These are phyloP conservation scores for Solanum medicagineum DNA, from an alignment of 257 asterid species.

Conservation along the genomic window DNA sequence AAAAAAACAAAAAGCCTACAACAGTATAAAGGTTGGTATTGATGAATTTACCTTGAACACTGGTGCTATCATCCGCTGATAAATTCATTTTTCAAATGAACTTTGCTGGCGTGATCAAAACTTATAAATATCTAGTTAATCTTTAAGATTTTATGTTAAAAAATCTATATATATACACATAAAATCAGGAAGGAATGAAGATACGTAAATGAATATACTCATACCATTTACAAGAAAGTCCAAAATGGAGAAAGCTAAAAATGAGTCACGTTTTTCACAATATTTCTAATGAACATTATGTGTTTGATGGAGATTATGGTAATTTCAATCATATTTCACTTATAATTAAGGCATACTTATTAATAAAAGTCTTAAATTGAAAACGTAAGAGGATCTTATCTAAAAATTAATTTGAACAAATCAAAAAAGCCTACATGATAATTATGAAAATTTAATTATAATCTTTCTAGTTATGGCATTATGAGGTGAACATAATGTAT, in stretches of 20 bases:
- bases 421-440: neutral
- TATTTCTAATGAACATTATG: neutral
- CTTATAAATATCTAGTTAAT: neutral
- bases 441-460: neutral
- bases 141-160: neutral
- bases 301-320: neutral
- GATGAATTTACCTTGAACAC: neutral
- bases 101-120: neutral
- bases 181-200: neutral
- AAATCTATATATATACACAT: too few relatives aligned
- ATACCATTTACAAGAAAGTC: neutral
- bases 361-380: neutral
- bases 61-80: neutral
- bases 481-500: neutral
- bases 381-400: neutral
- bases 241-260: neutral
- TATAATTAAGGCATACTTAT: neutral
- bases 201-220: neutral
- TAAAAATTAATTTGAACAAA: neutral
- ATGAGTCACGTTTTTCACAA: neutral
- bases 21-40: neutral
- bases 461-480: neutral
- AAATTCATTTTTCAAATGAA: neutral
- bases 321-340: neutral
- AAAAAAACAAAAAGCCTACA: neutral